phyloP scores from a whole-genome alignment of 2,329 filamentous ascomycete species.

The Zopfia rhizophila region DNA sequence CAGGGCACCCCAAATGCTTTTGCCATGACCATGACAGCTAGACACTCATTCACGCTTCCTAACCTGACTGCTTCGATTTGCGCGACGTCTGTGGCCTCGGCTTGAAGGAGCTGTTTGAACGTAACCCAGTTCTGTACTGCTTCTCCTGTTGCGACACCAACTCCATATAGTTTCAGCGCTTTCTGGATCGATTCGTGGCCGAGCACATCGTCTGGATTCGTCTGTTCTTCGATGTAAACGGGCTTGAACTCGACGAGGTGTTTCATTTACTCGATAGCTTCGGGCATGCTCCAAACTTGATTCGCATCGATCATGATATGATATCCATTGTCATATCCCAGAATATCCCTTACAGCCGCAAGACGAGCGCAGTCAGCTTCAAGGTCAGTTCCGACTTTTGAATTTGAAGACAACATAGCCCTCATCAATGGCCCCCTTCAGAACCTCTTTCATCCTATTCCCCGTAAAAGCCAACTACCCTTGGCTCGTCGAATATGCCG shows the following conservation, averaged over 20 bases:
- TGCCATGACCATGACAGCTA: slow-evolving; percentile 85
- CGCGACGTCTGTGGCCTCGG: slow-evolving; percentile 81
- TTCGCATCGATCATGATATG: slow-evolving; percentile 89
- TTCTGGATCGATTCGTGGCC: slow-evolving; percentile 84
- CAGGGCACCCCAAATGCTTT: slow-evolving; percentile 79
- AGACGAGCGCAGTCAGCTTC: slow-evolving; percentile 75
- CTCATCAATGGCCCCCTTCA: slow-evolving; percentile 75
- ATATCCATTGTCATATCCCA: slow-evolving; percentile 81
- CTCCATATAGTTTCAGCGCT: slow-evolving; percentile 74
- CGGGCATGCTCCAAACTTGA: slow-evolving; percentile 86
- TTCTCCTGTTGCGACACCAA: slow-evolving; percentile 86
- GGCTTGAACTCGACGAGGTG: slow-evolving; percentile 80
- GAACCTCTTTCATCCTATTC: slow-evolving; percentile 78
- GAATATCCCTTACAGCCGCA: slow-evolving; percentile 76
- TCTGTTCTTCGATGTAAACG: slow-evolving; percentile 93
- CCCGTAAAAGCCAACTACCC: slow-evolving; percentile 87
- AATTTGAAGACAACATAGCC: slow-evolving; percentile 87
- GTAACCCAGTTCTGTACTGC: slow-evolving; percentile 91
- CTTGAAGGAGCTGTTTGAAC: slow-evolving; percentile 85
- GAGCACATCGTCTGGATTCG: slow-evolving; percentile 83
- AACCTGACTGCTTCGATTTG: slow-evolving; percentile 87
- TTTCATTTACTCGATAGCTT: slow-evolving; percentile 84
- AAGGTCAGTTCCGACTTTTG: slow-evolving; percentile 78
- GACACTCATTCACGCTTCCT: slow-evolving; percentile 85
- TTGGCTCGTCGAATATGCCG: slow-evolving; percentile 85